Base-by-base conservation (phyloP, 129 eudicot genomes). In the Calendula officinalis region DNA sequence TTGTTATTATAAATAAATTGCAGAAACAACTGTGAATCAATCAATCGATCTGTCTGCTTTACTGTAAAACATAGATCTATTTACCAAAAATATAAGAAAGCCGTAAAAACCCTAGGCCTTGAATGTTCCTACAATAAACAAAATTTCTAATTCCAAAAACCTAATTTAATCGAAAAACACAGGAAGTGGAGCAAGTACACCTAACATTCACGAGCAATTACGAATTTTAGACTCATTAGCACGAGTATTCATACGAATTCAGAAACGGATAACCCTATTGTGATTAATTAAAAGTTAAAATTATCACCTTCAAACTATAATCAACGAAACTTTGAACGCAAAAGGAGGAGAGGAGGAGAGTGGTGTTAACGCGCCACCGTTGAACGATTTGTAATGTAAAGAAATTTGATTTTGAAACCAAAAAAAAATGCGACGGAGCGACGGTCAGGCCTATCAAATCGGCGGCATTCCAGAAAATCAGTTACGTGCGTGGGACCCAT, bases 401-500 rank as follows among this genome's bases (percentile, higher is more conserved):
- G 37, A 49, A 35, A 62, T 37, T 30, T 16, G 47, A 46, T 33
- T 72, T 10, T 53, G 57, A 63, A 72, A 52, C 7, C 3, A 40
- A 47, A 46, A 14, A 49, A 30, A 39, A 60, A 22, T 22, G 55
- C 56, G 76, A 56, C 69, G 68, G 76, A 52, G 43, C 63, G 27
- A 45, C 60, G 38, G 41, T 59, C 17, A 44, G 11, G 6, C 70
- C 14, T 50, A 45, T 56, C 47, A 57, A 44, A 38, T 57, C 55
- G 55, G 55, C 61, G 67, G 65, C 71, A 46, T 64, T 65, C 66
- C 53, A 14, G 68, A 66, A 69, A 65, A 57, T 32, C 78, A 8
- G 78, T 74, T 74, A 74, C 67, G 50, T 22, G 10, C 22, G 72
- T 73, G 78, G 67, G 78, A 10, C 72, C 71, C 72, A 12, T 5